A percentile compares a stretch with the other conserved stretches of the same genome.
Evolutionary conservation across 768 basidiomycete genomes (phyloP).

Genomic region (Lanmaoa rubissima): DNA sequence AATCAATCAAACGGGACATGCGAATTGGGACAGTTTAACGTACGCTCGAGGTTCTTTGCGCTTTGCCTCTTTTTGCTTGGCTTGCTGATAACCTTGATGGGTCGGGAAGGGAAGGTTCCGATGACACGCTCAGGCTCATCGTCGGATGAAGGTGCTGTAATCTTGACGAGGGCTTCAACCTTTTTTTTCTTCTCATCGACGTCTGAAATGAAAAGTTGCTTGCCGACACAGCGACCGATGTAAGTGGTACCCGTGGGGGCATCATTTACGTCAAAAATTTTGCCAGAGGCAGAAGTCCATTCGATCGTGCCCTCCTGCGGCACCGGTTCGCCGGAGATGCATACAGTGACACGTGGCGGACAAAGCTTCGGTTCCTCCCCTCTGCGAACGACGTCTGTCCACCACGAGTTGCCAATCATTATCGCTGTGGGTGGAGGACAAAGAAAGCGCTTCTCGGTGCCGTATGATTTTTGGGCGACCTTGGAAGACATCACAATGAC

Average conservation of each 20-base stretch:
- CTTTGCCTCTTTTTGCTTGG: slow-evolving; percentile 96
- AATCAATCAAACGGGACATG: slow-evolving; percentile 12
- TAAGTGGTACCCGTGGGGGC: slow-evolving; percentile 83
- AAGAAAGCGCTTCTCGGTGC: slow-evolving; percentile 92
- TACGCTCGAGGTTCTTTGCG: slow-evolving; percentile 89
- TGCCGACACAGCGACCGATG: slow-evolving; percentile 90
- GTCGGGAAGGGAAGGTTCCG: slow-evolving; percentile 85
- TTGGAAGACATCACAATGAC: slow-evolving; percentile 98
- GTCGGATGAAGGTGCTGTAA: slow-evolving; percentile 75
- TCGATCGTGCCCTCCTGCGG: slow-evolving; percentile 84
- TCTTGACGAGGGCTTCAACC: slow-evolving; percentile 89
- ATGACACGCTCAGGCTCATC: slow-evolving; percentile 82
- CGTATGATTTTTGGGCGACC: slow-evolving; percentile 97
- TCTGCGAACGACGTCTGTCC: slow-evolving; percentile 75
- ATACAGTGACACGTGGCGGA: slow-evolving; percentile 81
- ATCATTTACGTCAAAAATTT: slow-evolving; percentile 77
- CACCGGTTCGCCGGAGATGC: slow-evolving; percentile 86
- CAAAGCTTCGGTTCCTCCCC: slow-evolving; percentile 72
- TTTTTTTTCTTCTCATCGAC: slow-evolving; percentile 95
- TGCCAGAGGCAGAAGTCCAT: slow-evolving; percentile 85
- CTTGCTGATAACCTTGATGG: slow-evolving; percentile 99
- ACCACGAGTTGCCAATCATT: slow-evolving; percentile 94
- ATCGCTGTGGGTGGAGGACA: slow-evolving; percentile 93
- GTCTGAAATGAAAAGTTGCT: slow-evolving; percentile 93
- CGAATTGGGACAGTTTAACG: slow-evolving; percentile 35